These are phyloP conservation scores for Cladorrhinum samala DNA, from an alignment of 495 filamentous ascomycete genomes.

Conservation along the genomic window DNA sequence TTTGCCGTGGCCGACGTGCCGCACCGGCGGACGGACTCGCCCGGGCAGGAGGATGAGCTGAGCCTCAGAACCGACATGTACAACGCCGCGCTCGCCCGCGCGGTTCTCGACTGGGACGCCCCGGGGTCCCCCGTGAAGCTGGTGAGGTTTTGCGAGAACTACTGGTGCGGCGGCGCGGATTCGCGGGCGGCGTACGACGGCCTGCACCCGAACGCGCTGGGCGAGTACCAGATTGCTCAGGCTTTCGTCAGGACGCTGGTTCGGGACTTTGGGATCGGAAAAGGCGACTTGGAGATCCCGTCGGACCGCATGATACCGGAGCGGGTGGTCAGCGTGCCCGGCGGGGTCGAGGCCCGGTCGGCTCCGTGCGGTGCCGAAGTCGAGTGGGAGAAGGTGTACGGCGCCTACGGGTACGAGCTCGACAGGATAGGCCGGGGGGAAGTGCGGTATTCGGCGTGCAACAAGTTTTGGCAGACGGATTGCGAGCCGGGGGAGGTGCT, in stretches of 20 bases:
- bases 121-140: slow-evolving; percentile 20
- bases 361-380: slow-evolving; percentile 13
- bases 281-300: slow-evolving; percentile 12
- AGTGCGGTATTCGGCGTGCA: not conserved
- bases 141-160: slow-evolving; percentile 24
- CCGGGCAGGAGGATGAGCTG: slow-evolving; percentile 19
- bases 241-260: slow-evolving; percentile 23
- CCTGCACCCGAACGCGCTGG: slow-evolving; percentile 32
- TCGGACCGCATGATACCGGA: not conserved
- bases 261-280: slow-evolving; percentile 12
- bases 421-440: not conserved
- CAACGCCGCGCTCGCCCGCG: slow-evolving; percentile 20
- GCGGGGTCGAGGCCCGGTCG: slow-evolving; percentile 4
- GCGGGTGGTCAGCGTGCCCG: slow-evolving; percentile 11
- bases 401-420: slow-evolving; percentile 23
- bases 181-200: slow-evolving; percentile 30
- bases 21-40: slow-evolving; percentile 19
- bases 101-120: slow-evolving; percentile 15
- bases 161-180: slow-evolving; percentile 17
- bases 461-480: slow-evolving; percentile 5
- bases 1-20: slow-evolving; percentile 28
- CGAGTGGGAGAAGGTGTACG: slow-evolving; percentile 23
- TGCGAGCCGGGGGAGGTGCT: not conserved
- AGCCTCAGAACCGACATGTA: slow-evolving; percentile 19
- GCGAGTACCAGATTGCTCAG: slow-evolving; percentile 26